These are phyloP conservation scores for Sarcomyxa edulis DNA, from an alignment of 768 basidiomycete genomes.

Conservation along the genomic window DNA sequence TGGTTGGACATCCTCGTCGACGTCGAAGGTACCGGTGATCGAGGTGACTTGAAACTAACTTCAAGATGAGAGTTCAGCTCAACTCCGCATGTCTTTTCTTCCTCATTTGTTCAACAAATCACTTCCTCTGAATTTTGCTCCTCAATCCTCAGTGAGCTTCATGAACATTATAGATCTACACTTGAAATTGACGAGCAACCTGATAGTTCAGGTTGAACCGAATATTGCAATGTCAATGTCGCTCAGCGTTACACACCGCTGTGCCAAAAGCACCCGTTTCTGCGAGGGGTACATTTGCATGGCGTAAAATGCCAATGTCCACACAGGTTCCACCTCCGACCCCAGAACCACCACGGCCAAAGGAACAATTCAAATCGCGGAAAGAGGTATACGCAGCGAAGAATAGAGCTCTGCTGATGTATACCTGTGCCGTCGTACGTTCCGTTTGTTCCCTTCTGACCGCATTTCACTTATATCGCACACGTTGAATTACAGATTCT, in stretches of 20 bases:
- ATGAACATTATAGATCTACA: too few relatives aligned
- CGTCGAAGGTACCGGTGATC: slow-evolving; percentile 2
- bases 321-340: slow-evolving; percentile 5
- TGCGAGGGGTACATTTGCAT: background rate
- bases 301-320: slow-evolving; percentile 12
- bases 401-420: slow-evolving; percentile 80
- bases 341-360: slow-evolving; percentile 3
- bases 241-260: background rate
- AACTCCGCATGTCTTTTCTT: too few relatives aligned
- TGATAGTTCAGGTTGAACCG: too few relatives aligned
- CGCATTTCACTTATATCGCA: slow-evolving; percentile 1
- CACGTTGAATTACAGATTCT: slow-evolving; percentile 51
- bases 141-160: too few relatives aligned
- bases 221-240: too few relatives aligned
- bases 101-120: too few relatives aligned
- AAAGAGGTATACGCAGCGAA: slow-evolving; percentile 41
- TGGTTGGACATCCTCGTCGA: slow-evolving; percentile 2
- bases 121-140: too few relatives aligned
- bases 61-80: background rate
- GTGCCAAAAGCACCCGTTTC: background rate
- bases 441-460: background rate
- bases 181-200: too few relatives aligned
- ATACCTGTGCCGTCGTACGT: slow-evolving; percentile 76
- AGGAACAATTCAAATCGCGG: slow-evolving; percentile 16
- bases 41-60: background rate